These are phyloP conservation scores for Metrosideros polymorpha DNA, from an alignment of 441 rosid species.

Conservation along the genomic window DNA sequence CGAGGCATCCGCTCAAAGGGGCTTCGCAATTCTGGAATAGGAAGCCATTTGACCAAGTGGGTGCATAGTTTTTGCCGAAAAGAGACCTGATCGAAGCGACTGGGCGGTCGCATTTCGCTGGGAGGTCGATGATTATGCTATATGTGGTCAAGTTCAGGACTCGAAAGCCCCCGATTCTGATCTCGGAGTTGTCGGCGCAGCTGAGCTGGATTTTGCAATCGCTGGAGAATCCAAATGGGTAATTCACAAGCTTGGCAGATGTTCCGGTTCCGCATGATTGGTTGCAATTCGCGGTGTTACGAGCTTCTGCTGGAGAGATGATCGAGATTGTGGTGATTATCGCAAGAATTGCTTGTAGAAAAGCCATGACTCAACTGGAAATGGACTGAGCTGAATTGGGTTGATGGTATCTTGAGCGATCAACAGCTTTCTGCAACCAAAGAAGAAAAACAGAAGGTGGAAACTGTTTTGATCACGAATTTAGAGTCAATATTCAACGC, in stretches of 20 bases:
- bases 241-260: background rate
- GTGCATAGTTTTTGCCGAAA: constrained; percentile 21
- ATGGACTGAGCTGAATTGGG: background rate
- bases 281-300: background rate
- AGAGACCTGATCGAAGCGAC: constrained; percentile 16
- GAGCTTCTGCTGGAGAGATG: background rate
- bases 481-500: background rate
- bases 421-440: background rate
- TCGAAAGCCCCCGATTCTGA: constrained; percentile 28
- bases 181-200: constrained; percentile 12
- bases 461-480: background rate
- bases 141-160: constrained; percentile 38
- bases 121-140: constrained; percentile 26
- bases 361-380: background rate
- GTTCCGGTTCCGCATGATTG: background rate
- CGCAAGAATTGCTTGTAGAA: background rate
- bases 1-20: constrained; percentile 15
- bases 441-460: background rate
- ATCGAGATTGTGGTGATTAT: background rate
- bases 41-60: constrained; percentile 30
- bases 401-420: background rate
- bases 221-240: background rate
- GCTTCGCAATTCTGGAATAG: constrained; percentile 35
- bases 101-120: constrained; percentile 40
- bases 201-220: constrained; percentile 20